phyloP scores from a whole-genome alignment of 352 stramenopile species.

The Phytopythium litorale region DNA sequence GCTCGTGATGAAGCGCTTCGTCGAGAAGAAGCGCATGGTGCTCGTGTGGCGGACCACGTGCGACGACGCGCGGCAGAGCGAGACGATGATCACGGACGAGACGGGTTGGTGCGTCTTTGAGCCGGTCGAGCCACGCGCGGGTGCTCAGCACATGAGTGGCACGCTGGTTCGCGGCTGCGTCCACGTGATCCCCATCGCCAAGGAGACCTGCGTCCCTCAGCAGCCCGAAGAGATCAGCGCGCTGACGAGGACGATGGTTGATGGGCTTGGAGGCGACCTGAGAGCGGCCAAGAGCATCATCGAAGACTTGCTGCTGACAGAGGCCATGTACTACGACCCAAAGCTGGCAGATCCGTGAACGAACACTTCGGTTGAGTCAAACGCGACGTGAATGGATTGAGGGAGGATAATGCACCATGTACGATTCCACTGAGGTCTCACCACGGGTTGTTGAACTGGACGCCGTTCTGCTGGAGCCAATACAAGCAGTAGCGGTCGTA shows the following conservation, averaged over 20 bases:
- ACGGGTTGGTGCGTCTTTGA: slow-evolving; percentile 7
- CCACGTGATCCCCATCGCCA: slow-evolving; percentile 2
- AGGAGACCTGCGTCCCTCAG: neutral
- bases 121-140: neutral
- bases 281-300: neutral
- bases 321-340: neutral
- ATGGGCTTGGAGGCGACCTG: neutral
- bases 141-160: neutral
- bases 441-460: neutral
- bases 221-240: slow-evolving; percentile 1
- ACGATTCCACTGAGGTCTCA: neutral
- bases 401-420: neutral
- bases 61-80: neutral
- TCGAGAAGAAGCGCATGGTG: slow-evolving; percentile 3
- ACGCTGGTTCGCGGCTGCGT: slow-evolving; percentile 1
- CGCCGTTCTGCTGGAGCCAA: slow-evolving; percentile 1
- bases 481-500: slow-evolving; percentile 6
- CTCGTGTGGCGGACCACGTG: neutral
- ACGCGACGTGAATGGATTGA: neutral
- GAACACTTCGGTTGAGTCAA: neutral
- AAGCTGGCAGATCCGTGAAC: neutral
- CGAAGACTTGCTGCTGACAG: slow-evolving; percentile 2
- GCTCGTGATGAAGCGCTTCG: slow-evolving; percentile 2
- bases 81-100: slow-evolving; percentile 5
- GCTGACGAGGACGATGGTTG: neutral